Evolutionary conservation across 2,329 filamentous ascomycete species (phyloP).

Genomic region (Monilinia vaccinii-corymbosi): DNA sequence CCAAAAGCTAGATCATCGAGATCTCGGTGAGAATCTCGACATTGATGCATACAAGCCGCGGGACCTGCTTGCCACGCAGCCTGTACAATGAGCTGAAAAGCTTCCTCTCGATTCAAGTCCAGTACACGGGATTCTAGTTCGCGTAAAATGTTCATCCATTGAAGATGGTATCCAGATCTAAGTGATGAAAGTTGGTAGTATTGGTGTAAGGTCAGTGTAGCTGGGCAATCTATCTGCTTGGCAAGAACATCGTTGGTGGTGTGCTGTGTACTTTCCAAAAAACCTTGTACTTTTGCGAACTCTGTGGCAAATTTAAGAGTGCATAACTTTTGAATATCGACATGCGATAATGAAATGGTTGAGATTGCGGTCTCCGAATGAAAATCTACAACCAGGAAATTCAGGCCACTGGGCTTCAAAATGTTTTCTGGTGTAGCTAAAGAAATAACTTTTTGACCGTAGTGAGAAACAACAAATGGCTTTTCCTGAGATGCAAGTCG

Average conservation of each 20-base stretch:
- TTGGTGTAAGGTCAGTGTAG: slow-evolving; percentile 41
- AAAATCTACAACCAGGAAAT: slow-evolving; percentile 33
- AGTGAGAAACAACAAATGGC: slow-evolving; percentile 28
- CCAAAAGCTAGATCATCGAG: slow-evolving; percentile 32
- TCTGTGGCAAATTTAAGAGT: slow-evolving; percentile 32
- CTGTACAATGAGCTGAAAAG: slow-evolving; percentile 40
- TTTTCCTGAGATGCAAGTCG: slow-evolving; percentile 17
- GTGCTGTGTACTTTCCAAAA: slow-evolving; percentile 19
- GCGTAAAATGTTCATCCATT: slow-evolving; percentile 47
- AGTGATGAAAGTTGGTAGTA: slow-evolving; percentile 44
- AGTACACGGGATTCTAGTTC: slow-evolving; percentile 41
- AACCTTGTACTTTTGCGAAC: slow-evolving; percentile 18
- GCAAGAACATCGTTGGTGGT: slow-evolving; percentile 45
- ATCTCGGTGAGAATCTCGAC: slow-evolving; percentile 32
- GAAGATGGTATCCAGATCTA: slow-evolving; percentile 38
- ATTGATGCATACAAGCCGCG: not conserved
- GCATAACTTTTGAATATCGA: slow-evolving; percentile 29
- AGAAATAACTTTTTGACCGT: slow-evolving; percentile 21
- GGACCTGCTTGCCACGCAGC: slow-evolving; percentile 40
- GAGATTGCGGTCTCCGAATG: slow-evolving; percentile 13
- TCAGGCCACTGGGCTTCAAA: slow-evolving; percentile 38
- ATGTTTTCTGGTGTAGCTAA: slow-evolving; percentile 30
- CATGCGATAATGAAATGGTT: not conserved
- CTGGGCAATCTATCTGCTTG: slow-evolving; percentile 38
- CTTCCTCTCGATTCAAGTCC: slow-evolving; percentile 42